Percentiles rank a stretch among this genome's conserved stretches.
Evolutionary conservation across 495 filamentous ascomycete genomes (phyloP).

Genomic region (Haplographium delicatum): DNA sequence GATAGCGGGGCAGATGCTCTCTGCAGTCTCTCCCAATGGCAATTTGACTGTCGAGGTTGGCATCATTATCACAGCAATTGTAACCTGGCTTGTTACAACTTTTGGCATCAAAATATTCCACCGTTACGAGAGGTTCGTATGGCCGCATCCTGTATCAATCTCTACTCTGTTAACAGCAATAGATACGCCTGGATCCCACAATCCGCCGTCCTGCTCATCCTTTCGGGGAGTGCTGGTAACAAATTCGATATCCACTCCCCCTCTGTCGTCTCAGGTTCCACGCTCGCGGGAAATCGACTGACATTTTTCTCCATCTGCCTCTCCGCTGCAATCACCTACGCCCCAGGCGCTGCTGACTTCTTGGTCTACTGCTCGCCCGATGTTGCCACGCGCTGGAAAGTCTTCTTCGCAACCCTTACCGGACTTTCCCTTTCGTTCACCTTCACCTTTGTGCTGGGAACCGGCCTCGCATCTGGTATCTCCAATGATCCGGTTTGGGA

Average conservation of each 20-base stretch:
- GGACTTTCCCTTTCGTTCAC: constrained; percentile 23
- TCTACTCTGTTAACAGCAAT: neutral
- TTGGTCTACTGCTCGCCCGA: constrained; percentile 51
- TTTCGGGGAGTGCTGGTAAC: constrained; percentile 60
- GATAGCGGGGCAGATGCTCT: constrained; percentile 69
- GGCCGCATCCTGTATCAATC: constrained; percentile 7
- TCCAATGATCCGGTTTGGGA: constrained; percentile 45
- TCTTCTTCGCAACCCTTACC: constrained; percentile 33
- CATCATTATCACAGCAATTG: constrained; percentile 62
- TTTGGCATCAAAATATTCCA: constrained; percentile 72
- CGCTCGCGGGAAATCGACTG: constrained; percentile 53
- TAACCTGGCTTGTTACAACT: constrained; percentile 62
- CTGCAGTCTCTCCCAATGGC: constrained; percentile 58
- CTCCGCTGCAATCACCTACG: constrained; percentile 54
- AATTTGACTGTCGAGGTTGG: constrained; percentile 64
- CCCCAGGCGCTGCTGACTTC: constrained; percentile 50
- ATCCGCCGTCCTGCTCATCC: constrained; percentile 57
- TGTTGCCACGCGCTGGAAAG: constrained; percentile 20
- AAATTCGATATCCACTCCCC: constrained; percentile 54
- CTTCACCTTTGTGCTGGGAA: constrained; percentile 60
- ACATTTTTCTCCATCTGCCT: constrained; percentile 67
- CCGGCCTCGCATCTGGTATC: constrained; percentile 62
- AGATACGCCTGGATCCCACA: constrained; percentile 68
- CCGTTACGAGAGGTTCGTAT: constrained; percentile 56
- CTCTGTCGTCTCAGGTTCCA: constrained; percentile 45